Conservation (phyloP, 768 basidiomycete species). For the Kwoniella sp. region DNA sequence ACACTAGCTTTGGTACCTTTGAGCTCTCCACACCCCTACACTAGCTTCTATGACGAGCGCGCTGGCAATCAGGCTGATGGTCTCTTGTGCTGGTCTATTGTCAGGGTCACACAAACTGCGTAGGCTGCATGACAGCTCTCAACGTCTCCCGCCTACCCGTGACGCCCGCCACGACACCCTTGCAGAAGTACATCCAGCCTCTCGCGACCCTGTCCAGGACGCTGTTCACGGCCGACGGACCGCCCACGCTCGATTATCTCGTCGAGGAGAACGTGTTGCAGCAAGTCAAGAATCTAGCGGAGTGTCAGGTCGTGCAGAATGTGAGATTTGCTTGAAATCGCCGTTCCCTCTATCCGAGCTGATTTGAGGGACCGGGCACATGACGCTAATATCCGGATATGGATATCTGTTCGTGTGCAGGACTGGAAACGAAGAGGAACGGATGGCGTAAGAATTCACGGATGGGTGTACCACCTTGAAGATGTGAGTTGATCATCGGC, state of each 20-base stretch:
- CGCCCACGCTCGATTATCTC: constrained; percentile 38
- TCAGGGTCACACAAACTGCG: constrained; percentile 51
- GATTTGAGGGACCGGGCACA: background rate
- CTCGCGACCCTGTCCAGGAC: constrained; percentile 34
- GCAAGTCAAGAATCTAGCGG: constrained; percentile 45
- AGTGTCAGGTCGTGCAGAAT: constrained; percentile 37
- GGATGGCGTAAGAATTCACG: constrained; percentile 45
- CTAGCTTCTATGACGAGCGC: background rate
- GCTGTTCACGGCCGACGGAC: constrained; percentile 31
- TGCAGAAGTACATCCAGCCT: constrained; percentile 44
- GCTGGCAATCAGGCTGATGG: background rate
- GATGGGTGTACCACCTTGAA: constrained; percentile 53
- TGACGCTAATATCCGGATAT: background rate
- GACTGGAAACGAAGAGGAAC: constrained; percentile 48
- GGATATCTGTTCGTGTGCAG: constrained; percentile 19
- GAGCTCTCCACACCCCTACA: background rate
- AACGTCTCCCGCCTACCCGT: constrained; percentile 41
- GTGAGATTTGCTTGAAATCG: constrained; percentile 20
- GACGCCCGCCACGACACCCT: constrained; percentile 29
- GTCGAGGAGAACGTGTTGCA: constrained; percentile 48
- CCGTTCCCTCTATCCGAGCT: too few relatives aligned
- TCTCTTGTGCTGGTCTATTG: too few relatives aligned
- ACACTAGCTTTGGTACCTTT: background rate
- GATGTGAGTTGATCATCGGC: too few relatives aligned
- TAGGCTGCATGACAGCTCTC: constrained; percentile 43